Base-by-base conservation (phyloP, 495 filamentous ascomycete species). In the Pyrenopolyporus hunteri region DNA sequence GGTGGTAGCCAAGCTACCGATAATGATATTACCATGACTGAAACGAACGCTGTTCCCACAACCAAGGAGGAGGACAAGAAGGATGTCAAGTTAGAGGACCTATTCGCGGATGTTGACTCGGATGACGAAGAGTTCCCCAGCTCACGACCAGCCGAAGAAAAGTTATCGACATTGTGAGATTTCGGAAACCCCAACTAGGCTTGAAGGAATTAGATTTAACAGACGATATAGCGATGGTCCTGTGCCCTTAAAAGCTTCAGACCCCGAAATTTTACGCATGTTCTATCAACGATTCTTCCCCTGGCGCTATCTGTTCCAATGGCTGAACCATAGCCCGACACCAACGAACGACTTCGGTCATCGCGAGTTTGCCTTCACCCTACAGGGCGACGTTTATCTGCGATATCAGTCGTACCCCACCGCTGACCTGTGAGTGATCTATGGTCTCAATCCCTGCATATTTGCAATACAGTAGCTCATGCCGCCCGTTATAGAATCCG, bases 271-370 rank as follows among this genome's bases (percentile, higher is more conserved):
- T 10, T 89, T 98, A 85, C 83, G 89, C 54, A 87, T 85, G 23
- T 99, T 97, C 75, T 99, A 99, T 68, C 90, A 95, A 70, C 91
- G 94, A 33, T 84, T 98, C 31, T 98, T 98, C 71, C 94, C 94
- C 6, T 99, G 95, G 79, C 87, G 94, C 26, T 87, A 90, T 63
- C 86, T 97, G 19, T 98, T 97, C 76, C 93, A 97, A 73, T 99
- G 94, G 94, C 84, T 99, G 13, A 98, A 98, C 70, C 94, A 99
- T 72, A 90, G 89, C 39, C 86, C 92, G 22, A 82, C 85, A 4
- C 94, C 95, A 0, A 87, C 87, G 1, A 86, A 85, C 56, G 93
- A 98, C 69, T 98, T 98, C 71, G 84, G 81, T 10, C 91, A 97
- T 68, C 89, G 94, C 48, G 94, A 99, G 71, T 97, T 99, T 68